These are phyloP conservation scores for Fusarium circinatum DNA, from an alignment of 2,329 filamentous ascomycete genomes.

Conservation along the genomic window DNA sequence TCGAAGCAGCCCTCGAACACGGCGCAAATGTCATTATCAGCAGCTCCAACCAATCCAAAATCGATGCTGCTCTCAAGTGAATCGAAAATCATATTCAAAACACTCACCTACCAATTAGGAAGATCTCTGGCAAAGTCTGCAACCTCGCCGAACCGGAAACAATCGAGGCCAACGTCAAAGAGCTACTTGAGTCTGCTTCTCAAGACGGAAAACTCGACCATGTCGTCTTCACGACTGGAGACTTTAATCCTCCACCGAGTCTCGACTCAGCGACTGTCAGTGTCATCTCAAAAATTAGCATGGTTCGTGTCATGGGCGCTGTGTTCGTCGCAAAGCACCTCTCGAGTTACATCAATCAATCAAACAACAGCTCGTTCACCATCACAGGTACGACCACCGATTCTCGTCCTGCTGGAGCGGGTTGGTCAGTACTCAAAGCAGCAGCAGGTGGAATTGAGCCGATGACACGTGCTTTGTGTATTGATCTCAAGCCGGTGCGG, in stretches of 20 bases:
- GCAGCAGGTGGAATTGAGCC: neutral
- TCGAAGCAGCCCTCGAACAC: neutral
- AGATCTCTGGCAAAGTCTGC: neutral
- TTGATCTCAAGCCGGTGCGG: neutral
- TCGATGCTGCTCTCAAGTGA: neutral
- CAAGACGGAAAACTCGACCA: neutral
- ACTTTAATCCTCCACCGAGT: neutral
- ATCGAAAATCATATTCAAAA: fast-evolving
- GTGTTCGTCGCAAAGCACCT: neutral
- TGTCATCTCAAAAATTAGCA: neutral
- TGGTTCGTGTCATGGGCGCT: neutral
- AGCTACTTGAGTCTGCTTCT: neutral
- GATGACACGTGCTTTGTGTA: neutral
- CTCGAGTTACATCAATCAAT: neutral
- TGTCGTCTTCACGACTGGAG: neutral
- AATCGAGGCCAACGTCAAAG: neutral
- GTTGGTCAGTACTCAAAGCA: fast-evolving
- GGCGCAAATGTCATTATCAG: neutral
- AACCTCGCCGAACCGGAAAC: neutral
- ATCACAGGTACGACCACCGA: neutral
- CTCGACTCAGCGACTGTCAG: neutral
- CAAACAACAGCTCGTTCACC: neutral
- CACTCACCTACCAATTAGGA: fast-evolving
- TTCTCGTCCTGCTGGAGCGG: neutral
- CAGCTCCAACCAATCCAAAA: neutral